Evolutionary conservation across 768 basidiomycete species (phyloP).

Genomic region (Suillus alpinus): DNA sequence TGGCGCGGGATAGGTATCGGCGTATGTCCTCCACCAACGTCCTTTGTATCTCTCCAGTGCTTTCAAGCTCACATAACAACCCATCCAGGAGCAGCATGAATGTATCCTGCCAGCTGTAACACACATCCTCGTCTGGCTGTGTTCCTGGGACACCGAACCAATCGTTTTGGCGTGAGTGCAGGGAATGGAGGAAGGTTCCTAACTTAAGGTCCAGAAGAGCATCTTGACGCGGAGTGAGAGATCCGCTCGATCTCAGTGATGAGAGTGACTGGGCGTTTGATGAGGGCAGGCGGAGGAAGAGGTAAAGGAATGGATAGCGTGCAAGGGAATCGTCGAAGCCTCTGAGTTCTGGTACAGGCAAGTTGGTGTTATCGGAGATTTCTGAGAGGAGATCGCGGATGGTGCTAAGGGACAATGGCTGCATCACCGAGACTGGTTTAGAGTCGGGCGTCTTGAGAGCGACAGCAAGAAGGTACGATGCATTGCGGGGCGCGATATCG

Average conservation of each 20-base stretch:
- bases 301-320: constrained; percentile 47
- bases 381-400: constrained; percentile 39
- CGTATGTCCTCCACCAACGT: constrained; percentile 47
- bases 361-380: constrained; percentile 42
- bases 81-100: constrained; percentile 61
- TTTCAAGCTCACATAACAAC: constrained; percentile 39
- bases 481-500: constrained; percentile 22
- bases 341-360: constrained; percentile 49
- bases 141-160: constrained; percentile 64
- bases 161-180: constrained; percentile 76
- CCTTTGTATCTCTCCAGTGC: constrained; percentile 16
- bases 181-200: constrained; percentile 56
- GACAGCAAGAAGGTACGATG: constrained; percentile 20
- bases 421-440: background rate
- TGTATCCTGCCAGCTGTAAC: constrained; percentile 74
- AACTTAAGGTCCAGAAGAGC: constrained; percentile 56
- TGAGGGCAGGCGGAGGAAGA: constrained; percentile 42
- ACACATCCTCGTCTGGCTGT: constrained; percentile 22
- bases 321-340: constrained; percentile 45
- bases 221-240: constrained; percentile 36
- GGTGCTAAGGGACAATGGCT: constrained; percentile 29
- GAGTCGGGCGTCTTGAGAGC: constrained; percentile 12
- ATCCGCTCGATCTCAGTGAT: constrained; percentile 30
- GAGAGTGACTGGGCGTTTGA: constrained; percentile 29
- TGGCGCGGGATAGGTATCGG: constrained; percentile 59